Percentiles rank a stretch among this genome's conserved stretches.
phyloP scores from a whole-genome alignment of 805 yeast genomes.

The Yarrowia sp. region DNA sequence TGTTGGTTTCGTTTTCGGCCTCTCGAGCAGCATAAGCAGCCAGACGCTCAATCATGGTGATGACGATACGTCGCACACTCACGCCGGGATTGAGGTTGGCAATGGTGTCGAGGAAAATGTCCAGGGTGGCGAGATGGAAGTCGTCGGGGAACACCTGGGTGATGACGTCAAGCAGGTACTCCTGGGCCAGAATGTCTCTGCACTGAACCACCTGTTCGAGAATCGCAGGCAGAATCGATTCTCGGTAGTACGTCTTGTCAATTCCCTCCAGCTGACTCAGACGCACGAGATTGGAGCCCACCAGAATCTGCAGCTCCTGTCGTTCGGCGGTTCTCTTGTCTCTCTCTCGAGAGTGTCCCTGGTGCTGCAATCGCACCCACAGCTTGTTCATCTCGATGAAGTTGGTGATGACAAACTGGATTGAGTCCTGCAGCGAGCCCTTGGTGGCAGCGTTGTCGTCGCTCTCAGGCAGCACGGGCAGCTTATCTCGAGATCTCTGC shows the following conservation, averaged over 20 bases:
- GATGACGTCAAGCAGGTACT: constrained; percentile 83
- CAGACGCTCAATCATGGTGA: constrained; percentile 65
- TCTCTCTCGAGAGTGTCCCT: constrained; percentile 84
- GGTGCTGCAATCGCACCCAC: constrained; percentile 96
- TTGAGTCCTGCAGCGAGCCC: constrained; percentile 58
- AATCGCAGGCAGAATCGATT: constrained; percentile 68
- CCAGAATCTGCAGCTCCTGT: constrained; percentile 82
- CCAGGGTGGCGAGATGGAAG: constrained; percentile 76
- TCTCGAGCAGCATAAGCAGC: constrained; percentile 35
- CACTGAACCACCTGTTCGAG: constrained; percentile 92
- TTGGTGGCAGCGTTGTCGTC: constrained; percentile 31
- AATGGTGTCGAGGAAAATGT: constrained; percentile 62
- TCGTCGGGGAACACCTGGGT: constrained; percentile 94
- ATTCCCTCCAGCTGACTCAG: constrained; percentile 77
- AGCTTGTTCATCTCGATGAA: constrained; percentile 96
- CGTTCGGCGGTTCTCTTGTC: constrained; percentile 74
- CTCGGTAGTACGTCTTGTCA: constrained; percentile 47
- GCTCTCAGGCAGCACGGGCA: constrained; percentile 43
- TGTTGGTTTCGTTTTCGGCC: constrained; percentile 30
- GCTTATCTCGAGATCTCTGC: constrained; percentile 71
- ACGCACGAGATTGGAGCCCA: constrained; percentile 89
- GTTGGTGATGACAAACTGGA: constrained; percentile 76
- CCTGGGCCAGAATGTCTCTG: constrained; percentile 87
- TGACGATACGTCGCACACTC: constrained; percentile 61
- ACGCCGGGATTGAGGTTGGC: constrained; percentile 67